Percentiles rank a stretch among this genome's conserved stretches.
phyloP scores from a whole-genome alignment of 352 stramenopile species.

The Pythium rishiriense region DNA sequence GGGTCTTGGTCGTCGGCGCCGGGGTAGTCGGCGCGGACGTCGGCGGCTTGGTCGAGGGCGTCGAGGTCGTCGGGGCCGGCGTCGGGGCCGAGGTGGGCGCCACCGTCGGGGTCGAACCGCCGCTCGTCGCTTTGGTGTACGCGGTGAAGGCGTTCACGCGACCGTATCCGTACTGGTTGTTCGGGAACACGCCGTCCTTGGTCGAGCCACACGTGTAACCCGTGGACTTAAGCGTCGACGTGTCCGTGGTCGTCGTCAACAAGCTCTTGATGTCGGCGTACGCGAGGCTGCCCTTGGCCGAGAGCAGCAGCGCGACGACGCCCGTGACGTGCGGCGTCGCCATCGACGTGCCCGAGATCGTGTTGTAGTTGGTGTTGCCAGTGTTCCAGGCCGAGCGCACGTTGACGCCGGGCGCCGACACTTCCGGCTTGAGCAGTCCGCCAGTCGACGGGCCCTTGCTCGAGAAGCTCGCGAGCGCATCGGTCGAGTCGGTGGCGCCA shows the following conservation, averaged over 20 bases:
- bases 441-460: neutral
- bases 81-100: too few species aligned
- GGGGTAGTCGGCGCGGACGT: neutral
- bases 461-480: neutral
- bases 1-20: neutral
- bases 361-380: constrained; percentile 16
- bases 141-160: constrained; percentile 26
- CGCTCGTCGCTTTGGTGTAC: too few species aligned
- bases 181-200: constrained; percentile 22
- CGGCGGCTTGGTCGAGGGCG: too few species aligned
- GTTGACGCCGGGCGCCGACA: constrained; percentile 1
- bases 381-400: constrained; percentile 17
- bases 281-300: neutral
- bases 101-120: too few species aligned
- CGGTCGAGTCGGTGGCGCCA: constrained; percentile 6
- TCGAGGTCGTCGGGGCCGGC: too few species aligned
- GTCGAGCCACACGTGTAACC: constrained; percentile 22
- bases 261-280: constrained; percentile 9
- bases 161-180: constrained; percentile 36
- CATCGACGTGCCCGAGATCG: constrained; percentile 29
- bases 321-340: constrained; percentile 32
- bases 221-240: neutral
- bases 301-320: constrained; percentile 24
- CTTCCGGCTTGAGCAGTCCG: constrained; percentile 4
- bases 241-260: neutral